Evolutionary conservation across 306 rosid species (phyloP).

Genomic region (Begonia fuchsioides): DNA sequence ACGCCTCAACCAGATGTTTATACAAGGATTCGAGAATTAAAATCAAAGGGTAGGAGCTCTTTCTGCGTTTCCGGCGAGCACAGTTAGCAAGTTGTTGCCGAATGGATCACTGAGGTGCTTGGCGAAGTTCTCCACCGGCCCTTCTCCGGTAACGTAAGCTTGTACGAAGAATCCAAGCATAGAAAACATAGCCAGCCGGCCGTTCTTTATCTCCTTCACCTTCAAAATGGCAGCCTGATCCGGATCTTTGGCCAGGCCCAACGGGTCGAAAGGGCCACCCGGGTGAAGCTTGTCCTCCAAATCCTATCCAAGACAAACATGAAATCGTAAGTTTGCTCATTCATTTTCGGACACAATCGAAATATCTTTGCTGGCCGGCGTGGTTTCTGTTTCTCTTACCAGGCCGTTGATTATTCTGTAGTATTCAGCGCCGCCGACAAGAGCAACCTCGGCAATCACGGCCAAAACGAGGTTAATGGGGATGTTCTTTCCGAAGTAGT

Average conservation of each 20-base stretch:
- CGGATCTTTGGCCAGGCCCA: no score
- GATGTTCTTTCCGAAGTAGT: constrained; percentile 88
- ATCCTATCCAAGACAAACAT: constrained; percentile 23
- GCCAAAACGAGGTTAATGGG: constrained; percentile 79
- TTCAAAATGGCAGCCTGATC: constrained; percentile 89
- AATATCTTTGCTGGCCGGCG: not conserved
- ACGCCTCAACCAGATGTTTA: no score
- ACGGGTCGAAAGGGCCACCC: no score
- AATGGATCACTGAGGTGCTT: constrained; percentile 98
- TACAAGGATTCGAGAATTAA: constrained; percentile 7
- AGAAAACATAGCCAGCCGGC: constrained; percentile 94
- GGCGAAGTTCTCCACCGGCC: constrained; percentile 88
- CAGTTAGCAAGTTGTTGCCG: constrained; percentile 96
- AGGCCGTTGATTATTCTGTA: no score
- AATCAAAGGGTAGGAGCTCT: constrained; percentile 82
- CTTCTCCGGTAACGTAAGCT: constrained; percentile 94
- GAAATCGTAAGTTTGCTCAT: not conserved
- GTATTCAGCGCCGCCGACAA: no score
- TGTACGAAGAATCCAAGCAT: constrained; percentile 94
- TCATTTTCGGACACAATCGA: not conserved
- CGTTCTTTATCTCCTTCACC: constrained; percentile 98
- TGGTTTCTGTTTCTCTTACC: constrained; percentile 44
- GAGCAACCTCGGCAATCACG: no score
- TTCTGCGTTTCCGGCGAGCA: constrained; percentile 56
- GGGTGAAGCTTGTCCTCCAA: constrained; percentile 97